Percentiles rank a stretch among this genome's conserved stretches.
These are phyloP conservation scores for Lenwebbia sp. DNA, from an alignment of 345 rosid genomes.

Conservation along the genomic window DNA sequence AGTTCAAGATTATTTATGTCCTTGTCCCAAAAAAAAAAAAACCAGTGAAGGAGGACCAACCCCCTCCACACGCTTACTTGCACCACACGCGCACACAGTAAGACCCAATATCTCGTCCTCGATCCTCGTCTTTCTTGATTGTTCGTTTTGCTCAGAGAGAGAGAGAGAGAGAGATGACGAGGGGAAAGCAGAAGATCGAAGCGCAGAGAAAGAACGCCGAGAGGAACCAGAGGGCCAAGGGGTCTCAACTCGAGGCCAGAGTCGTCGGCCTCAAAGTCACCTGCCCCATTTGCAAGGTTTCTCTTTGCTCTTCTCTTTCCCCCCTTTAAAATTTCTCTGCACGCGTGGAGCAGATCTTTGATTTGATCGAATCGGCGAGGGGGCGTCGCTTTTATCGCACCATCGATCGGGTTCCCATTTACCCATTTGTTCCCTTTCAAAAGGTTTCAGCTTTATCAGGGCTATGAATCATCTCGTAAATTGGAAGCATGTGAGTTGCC, in stretches of 20 bases:
- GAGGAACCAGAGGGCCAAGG: conserved; percentile 52
- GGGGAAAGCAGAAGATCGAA: conserved; percentile 82
- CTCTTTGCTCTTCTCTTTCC: not conserved
- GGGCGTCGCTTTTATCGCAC: not conserved
- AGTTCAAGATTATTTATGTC: too few relatives aligned
- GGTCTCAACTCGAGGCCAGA: conserved; percentile 62
- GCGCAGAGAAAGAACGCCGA: conserved; percentile 60
- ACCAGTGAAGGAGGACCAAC: not conserved
- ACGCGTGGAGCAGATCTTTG: not conserved
- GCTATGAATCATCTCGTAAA: not conserved
- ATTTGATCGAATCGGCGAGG: not conserved
- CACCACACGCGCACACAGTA: not conserved
- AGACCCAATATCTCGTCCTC: not conserved
- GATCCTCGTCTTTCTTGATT: not conserved
- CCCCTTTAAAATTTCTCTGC: not conserved
- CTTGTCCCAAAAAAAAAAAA: too few relatives aligned
- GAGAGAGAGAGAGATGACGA: conserved; percentile 35
- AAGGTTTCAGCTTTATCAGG: not conserved
- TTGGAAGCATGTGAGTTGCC: not conserved
- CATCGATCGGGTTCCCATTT: not conserved
- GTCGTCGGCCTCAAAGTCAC: conserved; percentile 58
- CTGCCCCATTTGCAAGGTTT: conserved; percentile 73
- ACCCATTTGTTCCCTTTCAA: not conserved
- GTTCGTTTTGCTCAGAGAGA: not conserved
- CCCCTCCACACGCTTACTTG: not conserved